Base-by-base conservation (phyloP, 2,329 filamentous ascomycete species). In the Drechslerella coelobrocha region DNA sequence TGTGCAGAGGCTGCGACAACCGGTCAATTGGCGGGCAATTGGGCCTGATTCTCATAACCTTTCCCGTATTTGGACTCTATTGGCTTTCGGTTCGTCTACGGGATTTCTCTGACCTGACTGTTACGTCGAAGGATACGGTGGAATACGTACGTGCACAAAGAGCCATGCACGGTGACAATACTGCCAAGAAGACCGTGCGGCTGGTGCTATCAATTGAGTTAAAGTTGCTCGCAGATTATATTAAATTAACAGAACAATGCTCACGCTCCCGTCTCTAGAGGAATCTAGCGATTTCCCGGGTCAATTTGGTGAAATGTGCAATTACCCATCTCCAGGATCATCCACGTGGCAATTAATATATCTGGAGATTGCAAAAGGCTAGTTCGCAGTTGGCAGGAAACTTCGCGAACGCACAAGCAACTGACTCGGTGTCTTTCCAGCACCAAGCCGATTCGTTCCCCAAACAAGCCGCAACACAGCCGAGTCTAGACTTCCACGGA, bases 121-220 rank as follows among this genome's bases (percentile, higher is more conserved):
- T n/a, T n/a, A n/a, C n/a, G n/a, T n/a, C n/a, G n/a, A n/a, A n/a
- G n/a, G n/a, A n/a, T n/a, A n/a, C n/a, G n/a, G n/a, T n/a, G n/a
- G n/a, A n/a, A n/a, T n/a, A n/a, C n/a, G n/a, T n/a, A n/a, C n/a
- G n/a, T n/a, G n/a, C n/a, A n/a, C n/a, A n/a, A n/a, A n/a, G n/a
- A n/a, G n/a, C n/a, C n/a, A n/a, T 68, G 63, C 63, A 68, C 50
- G 19, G 63, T 61, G 63, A 68, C 56, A 61, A 53, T 47, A 56
- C 56, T 19, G 63, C 55, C 56, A 61, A 61, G 55, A 29, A 41
- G 21, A 55, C n/a, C n/a, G n/a, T n/a, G n/a, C n/a, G n/a, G n/a
- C n/a, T n/a, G n/a, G n/a, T n/a, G n/a, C n/a, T n/a, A n/a, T n/a
- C n/a, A n/a, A n/a, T n/a, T n/a, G n/a, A n/a, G n/a, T n/a, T n/a